Conservation (phyloP, 768 basidiomycete species). For the Cubamyces sp. region DNA sequence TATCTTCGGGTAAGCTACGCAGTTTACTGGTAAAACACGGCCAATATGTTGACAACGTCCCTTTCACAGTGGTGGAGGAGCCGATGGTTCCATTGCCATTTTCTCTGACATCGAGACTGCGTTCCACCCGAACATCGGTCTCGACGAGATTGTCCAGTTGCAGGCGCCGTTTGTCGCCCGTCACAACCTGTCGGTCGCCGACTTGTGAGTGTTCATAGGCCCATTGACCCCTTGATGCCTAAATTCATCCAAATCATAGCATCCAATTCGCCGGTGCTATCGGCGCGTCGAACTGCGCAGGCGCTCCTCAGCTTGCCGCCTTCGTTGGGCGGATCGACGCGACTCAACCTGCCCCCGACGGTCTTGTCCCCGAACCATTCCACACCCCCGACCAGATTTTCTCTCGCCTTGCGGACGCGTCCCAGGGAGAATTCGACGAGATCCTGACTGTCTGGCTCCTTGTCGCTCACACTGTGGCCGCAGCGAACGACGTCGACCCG, state of each 20-base stretch:
- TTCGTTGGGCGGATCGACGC: conserved; percentile 17
- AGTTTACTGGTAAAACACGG: background rate
- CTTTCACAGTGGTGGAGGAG: conserved; percentile 32
- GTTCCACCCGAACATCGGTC: conserved; percentile 45
- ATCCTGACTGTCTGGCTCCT: conserved; percentile 20
- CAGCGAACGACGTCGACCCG: conserved; percentile 20
- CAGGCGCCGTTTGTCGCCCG: conserved; percentile 18
- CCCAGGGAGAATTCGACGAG: conserved; percentile 17
- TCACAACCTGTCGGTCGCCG: conserved; percentile 15
- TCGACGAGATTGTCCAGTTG: conserved; percentile 25
- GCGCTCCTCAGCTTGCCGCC: conserved; percentile 16
- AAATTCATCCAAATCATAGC: background rate
- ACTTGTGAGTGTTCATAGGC: conserved; percentile 3
- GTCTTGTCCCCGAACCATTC: conserved; percentile 21
- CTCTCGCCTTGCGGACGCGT: conserved; percentile 16
- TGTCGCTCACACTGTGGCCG: conserved; percentile 18
- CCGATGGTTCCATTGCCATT: conserved; percentile 51
- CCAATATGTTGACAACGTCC: background rate
- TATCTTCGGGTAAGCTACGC: conserved; percentile 8
- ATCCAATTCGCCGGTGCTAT: conserved; percentile 23
- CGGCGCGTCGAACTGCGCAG: conserved; percentile 18
- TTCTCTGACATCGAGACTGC: conserved; percentile 46
- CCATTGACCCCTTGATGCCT: background rate
- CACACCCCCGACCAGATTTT: conserved; percentile 26
- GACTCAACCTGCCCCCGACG: conserved; percentile 11